Base-by-base conservation (phyloP, 192 early-diverging fungal species). In the Backusella tuberculispora region DNA sequence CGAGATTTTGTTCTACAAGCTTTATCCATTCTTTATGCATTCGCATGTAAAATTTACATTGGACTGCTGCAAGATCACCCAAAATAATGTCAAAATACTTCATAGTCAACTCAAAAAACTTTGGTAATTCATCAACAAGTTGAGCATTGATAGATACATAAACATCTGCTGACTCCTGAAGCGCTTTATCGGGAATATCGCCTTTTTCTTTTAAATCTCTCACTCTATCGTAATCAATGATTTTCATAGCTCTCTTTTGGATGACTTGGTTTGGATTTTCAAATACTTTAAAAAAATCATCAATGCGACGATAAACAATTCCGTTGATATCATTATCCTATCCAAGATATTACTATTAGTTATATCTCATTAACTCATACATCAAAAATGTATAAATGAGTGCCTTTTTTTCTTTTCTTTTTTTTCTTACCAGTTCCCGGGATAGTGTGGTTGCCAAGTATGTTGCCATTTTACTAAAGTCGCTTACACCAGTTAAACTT, bases 141-240 rank as follows among this genome's bases (percentile, higher is more conserved):
- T 95, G 91, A 26, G 83, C 91, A 69, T 93, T 89, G 75, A 95
- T 89, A 6, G 89, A 87, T 4, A 68, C 76, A 72, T 90, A 95
- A 2, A 84, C 88, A n/a, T 83, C 88, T 1, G 92, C 90, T 3
- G 90, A 92, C 34, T 92, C 89, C 34, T 85, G 82, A 40, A 94
- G 82, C 34, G 85, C 80, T 74, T 92, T 92, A 75, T 92, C 92
- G 24, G 85, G 80, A 85, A 81, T 78, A 63, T 92, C 92, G 0
- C 90, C 90, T 66, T 85, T 85, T 10, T 82, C 83, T 63, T 86
- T 85, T 44, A 93, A 88, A 41, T 84, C 84, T 68, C 80, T 82
- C 3, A 83, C 90, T n/a, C 90, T 80, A 69, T 94, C 92, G 76
- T 89, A 90, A 74, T 95, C 93, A n/a, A 95, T 69, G 46, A 89